A percentile compares a stretch with the other conserved stretches of the same genome.
Evolutionary conservation across 768 basidiomycete genomes (phyloP).

Genomic region (Boletales sp.): DNA sequence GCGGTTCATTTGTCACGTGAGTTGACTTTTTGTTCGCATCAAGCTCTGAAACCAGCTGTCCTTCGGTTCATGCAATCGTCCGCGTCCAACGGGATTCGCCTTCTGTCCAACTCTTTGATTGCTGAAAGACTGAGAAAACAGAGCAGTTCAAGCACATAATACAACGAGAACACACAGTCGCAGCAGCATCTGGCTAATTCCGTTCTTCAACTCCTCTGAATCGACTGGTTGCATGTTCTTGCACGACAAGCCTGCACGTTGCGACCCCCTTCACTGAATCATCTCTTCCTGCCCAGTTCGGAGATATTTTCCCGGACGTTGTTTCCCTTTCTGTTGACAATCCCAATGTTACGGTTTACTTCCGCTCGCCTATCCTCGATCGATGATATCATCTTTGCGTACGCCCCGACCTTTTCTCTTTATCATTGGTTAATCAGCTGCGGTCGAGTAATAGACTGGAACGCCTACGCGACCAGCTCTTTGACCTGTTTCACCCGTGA

Average conservation of each 20-base stretch:
- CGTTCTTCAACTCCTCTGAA: background rate
- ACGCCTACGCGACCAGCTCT: constrained; percentile 26
- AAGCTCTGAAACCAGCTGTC: no score
- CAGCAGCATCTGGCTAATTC: background rate
- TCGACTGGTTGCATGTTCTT: background rate
- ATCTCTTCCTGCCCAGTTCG: constrained; percentile 15
- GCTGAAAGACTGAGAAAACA: background rate
- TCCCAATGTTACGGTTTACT: constrained; percentile 17
- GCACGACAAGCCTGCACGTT: background rate
- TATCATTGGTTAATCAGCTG: constrained; percentile 3
- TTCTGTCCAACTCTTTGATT: background rate
- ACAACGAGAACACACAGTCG: background rate
- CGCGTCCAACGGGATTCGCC: background rate
- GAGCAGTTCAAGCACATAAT: background rate
- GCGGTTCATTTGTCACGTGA: constrained; percentile 34
- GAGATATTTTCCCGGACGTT: constrained; percentile 22
- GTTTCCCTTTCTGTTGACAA: constrained; percentile 13
- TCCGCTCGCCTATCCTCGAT: constrained; percentile 20
- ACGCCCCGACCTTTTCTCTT: constrained; percentile 22
- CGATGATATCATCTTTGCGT: constrained; percentile 15
- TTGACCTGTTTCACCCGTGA: constrained; percentile 18
- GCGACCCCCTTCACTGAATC: background rate
- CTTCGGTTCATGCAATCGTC: no score
- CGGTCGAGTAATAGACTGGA: background rate
- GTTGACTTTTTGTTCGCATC: constrained; percentile 20